Evolutionary conservation across 139 green algal species (phyloP).

Genomic region (Chlamydomonas sphaeroides): DNA sequence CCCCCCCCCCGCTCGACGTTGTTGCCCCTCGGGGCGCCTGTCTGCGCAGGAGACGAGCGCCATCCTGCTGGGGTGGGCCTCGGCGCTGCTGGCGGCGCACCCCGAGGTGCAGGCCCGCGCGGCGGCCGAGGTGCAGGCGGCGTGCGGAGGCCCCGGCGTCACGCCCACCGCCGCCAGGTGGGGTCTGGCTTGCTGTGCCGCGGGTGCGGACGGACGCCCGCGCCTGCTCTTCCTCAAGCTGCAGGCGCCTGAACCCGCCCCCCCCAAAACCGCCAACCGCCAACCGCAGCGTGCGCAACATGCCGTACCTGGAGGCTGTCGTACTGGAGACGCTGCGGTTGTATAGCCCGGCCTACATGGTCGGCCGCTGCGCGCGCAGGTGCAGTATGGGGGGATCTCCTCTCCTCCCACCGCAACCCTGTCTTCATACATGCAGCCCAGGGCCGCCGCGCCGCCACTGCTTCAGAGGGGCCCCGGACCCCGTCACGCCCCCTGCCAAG

Average conservation of each 20-base stretch:
- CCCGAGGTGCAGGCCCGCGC: slow-evolving; percentile 63
- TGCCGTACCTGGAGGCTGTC: slow-evolving; percentile 72
- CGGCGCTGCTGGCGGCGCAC: slow-evolving; percentile 76
- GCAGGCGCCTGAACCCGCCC: no score
- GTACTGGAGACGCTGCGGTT: slow-evolving; percentile 88
- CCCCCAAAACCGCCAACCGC: no score
- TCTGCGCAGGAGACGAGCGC: slow-evolving; percentile 82
- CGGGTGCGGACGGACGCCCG: no score
- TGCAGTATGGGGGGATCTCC: no score
- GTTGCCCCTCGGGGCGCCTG: no score
- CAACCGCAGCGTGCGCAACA: slow-evolving; percentile 18
- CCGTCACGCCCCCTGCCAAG: no score
- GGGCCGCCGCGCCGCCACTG: slow-evolving; percentile 82
- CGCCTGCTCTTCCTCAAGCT: no score
- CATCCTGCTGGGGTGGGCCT: slow-evolving; percentile 86
- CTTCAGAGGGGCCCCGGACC: no score
- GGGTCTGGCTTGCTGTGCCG: no score
- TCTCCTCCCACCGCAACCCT: slow-evolving; percentile 46
- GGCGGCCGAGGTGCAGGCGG: slow-evolving; percentile 53
- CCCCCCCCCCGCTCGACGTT: no score
- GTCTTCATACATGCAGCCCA: slow-evolving; percentile 22
- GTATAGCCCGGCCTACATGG: slow-evolving; percentile 88
- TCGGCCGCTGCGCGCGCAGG: slow-evolving; percentile 84
- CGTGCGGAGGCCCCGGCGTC: slow-evolving; percentile 26
- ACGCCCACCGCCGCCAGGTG: no score